Base-by-base conservation (phyloP, 768 basidiomycete genomes). In the Leccinum olivaceopallidum region DNA sequence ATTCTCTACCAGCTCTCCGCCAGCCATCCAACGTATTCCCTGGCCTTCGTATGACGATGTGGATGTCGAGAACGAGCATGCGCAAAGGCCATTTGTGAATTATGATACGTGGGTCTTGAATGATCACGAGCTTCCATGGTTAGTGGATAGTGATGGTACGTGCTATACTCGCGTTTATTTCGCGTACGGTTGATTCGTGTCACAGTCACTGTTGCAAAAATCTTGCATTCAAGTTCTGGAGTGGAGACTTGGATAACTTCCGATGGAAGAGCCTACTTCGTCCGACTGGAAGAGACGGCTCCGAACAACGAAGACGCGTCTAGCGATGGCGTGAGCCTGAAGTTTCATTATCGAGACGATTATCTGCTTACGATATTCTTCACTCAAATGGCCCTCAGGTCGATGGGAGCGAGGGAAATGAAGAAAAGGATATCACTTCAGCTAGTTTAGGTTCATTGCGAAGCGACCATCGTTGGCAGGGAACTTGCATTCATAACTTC, bases 201-300 rank as follows among this genome's bases (percentile, higher is more conserved):
- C 47, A 16, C 63, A 92, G 92, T 91, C 9, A 78, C 80, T n/a
- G 80, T 93, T n/a, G 72, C 73, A 10, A 79, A 85, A 57, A 86
- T 94, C n/a, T 68, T 80, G 26, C 77, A 85, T 66, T 84, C 85
- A 44, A 68, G 76, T 4, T 82, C 84, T 24, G 84, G 84, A 24
- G 82, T 85, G 13, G 92, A 94, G 73, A 85, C 85, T 0, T 94
- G 92, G 92, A 82, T 92, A 52, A 91, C 92, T 2, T 91, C 90
- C 6, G 92, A 94, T 62, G 92, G 92, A 42, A 77, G 91, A 67
- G 90, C 83, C 10, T 94, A 94, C 69, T 83, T 92, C 63, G 90
- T 91, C 7, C 84, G 84, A 59, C 76, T 92, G 24, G 77, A 78
- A 53, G 85, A 37, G 6, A 53, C 53, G 12, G 50, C 58, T 52